Base-by-base conservation (phyloP, 2,329 filamentous ascomycete genomes). In the Orbilia javanica region DNA sequence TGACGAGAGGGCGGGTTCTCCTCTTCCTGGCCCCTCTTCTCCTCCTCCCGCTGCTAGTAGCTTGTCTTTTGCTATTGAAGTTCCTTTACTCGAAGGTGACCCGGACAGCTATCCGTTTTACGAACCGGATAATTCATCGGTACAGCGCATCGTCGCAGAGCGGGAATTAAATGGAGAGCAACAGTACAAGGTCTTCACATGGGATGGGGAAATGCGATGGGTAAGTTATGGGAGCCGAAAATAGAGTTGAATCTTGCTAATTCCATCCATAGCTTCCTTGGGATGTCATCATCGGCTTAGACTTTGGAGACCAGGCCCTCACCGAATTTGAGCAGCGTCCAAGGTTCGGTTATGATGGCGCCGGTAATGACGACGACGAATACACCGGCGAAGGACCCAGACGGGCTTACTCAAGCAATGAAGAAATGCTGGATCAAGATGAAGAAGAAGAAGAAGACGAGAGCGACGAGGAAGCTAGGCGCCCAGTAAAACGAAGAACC, bases 141-240 rank as follows among this genome's bases (percentile, higher is more conserved):
- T 78, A 2, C 70, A 72, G 39, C 67, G 71, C 5, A 64, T 78
- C 8, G 8, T 72, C 18, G 68, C 66, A 1, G 74, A 78, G n/a
- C 53, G 36, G 31, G 42, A 52, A n/a, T 0, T 27, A n/a, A 7
- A 29, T 18, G 74, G 67, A 3, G 74, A 78, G 42, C 67, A 78
- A 31, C 2, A 52, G 15, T 78, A 72, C 18, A 55, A 48, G 2
- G 67, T 64, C 2, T 44, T 27, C 1, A 78, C 67, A 13, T 78
- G 74, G 74, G 74, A 78, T 53, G 74, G 74, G 2, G 67, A 72
- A 15, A 63, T 8, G 10, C 39, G 53, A 53, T 78, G 74, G 74
- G 74, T 72, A 72, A 39, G 73, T 29, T 50, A 4, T 1, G 44
- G 1, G 1, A 4, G 20, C 27, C 25, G 46, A 18, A 44, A 8